Evolutionary conservation across 1,284 basidiomycete genomes (phyloP), one percentile per base, ranked within the genome.

Genomic region (Irpex rosettiformis): DNA sequence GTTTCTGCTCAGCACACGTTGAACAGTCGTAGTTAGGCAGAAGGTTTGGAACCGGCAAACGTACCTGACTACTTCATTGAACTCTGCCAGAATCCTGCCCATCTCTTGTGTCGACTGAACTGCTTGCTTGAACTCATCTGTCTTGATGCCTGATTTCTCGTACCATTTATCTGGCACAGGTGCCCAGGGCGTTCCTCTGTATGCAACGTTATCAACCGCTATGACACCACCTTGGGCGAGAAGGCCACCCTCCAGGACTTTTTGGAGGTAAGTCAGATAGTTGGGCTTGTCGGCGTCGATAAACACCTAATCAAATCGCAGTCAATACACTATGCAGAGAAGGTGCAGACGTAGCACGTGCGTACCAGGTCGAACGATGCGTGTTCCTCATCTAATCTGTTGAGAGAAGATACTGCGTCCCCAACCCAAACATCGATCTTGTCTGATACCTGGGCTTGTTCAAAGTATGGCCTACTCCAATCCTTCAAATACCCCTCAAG

Each of bases 391-490:
- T 37, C 40, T 11, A 64, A 58, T 42, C 33, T 25, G 45, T 62
- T 56, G 10, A 64, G 55, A 18, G 54, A 56, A n/a, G 58, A 28
- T n/a, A 57, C 24, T 11, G 63, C 63, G 27, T 64, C 61, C 18
- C 63, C 63, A 16, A 64, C 61, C 11, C 49, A 45, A 22, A 64
- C 51, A 27, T 64, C 61, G 24, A 64, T 62, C 58, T 64, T 64
- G 40, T 60, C 51, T 8, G 59, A 22, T 16, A 64, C 61, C 6
- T 61, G 58, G 10, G 63, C 58, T 37, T 60, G 49, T 47, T 55
- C 49, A 45, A 64, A 64, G 49, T 59, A 60, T 4, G 63, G 61
- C 10, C 29, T 21, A 42, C 55, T 62, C 47, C 33, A 54, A 21
- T 56, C 49, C 29, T 56, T 52, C 3, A 64, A 54, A 40, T 62